These are phyloP conservation scores for Mycena haematopus DNA, from an alignment of 768 basidiomycete species.

Conservation along the genomic window DNA sequence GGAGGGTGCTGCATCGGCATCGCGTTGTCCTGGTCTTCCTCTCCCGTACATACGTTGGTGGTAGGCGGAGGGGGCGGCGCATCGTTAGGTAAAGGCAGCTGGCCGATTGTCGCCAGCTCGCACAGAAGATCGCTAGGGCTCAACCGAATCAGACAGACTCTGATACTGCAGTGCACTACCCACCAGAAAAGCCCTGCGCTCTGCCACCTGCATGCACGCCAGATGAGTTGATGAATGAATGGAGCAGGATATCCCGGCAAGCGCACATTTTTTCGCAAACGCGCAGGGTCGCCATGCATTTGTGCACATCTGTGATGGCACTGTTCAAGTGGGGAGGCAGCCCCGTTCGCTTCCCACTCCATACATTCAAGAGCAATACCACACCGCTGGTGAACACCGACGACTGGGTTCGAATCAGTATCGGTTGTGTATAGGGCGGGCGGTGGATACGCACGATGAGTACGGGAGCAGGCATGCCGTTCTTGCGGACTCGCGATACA, in stretches of 20 bases:
- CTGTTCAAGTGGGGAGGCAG: constrained; percentile 37
- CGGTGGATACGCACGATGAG: constrained; percentile 12
- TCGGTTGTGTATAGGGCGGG: neutral
- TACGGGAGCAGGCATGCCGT: constrained; percentile 38
- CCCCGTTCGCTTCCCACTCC: constrained; percentile 44
- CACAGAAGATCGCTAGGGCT: constrained; percentile 21
- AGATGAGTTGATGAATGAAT: too few relatives aligned
- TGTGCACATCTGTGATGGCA: constrained; percentile 42
- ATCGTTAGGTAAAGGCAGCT: constrained; percentile 18
- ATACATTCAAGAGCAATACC: constrained; percentile 40
- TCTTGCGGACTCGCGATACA: constrained; percentile 41
- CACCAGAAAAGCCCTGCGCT: constrained; percentile 16
- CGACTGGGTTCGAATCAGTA: constrained; percentile 24
- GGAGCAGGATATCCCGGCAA: too few relatives aligned
- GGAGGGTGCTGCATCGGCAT: too few relatives aligned
- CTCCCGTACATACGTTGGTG: neutral
- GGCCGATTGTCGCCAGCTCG: constrained; percentile 19
- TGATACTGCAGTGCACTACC: too few relatives aligned
- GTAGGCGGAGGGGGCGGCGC: neutral
- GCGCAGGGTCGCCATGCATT: constrained; percentile 44
- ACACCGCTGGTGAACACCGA: constrained; percentile 39
- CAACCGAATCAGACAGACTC: too few relatives aligned
- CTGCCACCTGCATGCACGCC: constrained; percentile 25
- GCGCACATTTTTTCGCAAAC: constrained; percentile 20
- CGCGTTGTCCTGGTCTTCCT: too few relatives aligned